Percentiles rank a stretch among this genome's conserved stretches.
Evolutionary conservation across 2,329 filamentous ascomycete genomes (phyloP).

Genomic region (Hymenoscyphus linearis): DNA sequence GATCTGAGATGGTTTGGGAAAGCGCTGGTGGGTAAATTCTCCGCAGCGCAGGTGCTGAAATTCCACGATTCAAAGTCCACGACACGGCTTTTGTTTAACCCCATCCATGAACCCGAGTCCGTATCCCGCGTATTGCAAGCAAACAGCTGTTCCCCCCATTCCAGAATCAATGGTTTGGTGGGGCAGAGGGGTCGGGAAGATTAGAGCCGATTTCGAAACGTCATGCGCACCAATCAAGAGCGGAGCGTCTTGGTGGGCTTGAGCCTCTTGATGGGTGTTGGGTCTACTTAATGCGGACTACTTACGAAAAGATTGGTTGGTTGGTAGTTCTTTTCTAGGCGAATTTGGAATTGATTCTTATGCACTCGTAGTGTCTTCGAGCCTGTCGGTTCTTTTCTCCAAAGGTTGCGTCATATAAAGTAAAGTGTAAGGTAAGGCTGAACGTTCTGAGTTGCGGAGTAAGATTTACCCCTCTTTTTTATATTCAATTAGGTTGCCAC

Average conservation of each 20-base stretch:
- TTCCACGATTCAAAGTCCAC: background rate
- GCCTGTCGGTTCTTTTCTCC: background rate
- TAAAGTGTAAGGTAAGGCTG: background rate
- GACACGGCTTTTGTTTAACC: background rate
- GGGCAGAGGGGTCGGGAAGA: constrained; percentile 7
- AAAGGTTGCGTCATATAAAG: background rate
- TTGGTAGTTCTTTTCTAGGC: background rate
- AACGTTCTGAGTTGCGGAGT: background rate
- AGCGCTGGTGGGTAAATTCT: background rate
- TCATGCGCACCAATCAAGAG: constrained; percentile 16
- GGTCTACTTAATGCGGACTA: too few relatives aligned
- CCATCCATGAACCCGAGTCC: background rate
- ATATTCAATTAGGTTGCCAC: too few relatives aligned
- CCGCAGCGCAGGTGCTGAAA: background rate
- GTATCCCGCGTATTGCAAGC: background rate
- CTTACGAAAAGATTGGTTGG: too few relatives aligned
- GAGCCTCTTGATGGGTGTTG: background rate
- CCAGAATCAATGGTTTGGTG: constrained; percentile 2
- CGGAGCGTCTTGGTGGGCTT: background rate
- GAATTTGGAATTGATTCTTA: background rate
- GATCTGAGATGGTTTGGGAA: background rate
- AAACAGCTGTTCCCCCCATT: background rate
- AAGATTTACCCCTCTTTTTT: background rate
- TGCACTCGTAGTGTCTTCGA: background rate
- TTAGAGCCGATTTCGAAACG: constrained; percentile 4